Evolutionary conservation across 1,284 basidiomycete species (phyloP), one percentile per base, ranked within the genome.

Genomic region (Ustilago crameri): DNA sequence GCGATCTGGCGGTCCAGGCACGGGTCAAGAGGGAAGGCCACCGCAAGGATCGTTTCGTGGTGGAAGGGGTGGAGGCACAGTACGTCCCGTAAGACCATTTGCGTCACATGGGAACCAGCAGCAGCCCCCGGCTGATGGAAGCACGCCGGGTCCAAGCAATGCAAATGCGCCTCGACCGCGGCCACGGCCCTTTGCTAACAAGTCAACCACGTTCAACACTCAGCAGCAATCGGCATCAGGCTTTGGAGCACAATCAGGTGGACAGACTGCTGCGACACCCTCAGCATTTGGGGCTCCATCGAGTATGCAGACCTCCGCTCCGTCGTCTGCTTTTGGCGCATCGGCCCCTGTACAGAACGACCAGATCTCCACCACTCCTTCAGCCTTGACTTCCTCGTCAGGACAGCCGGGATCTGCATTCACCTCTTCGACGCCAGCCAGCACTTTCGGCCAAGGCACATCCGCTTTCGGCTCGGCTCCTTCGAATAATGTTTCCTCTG

Each of bases 161-260:
- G 41, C 41, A 7, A 35, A 52, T 18, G 43, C 49, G 7, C n/a
- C 64, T 34, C 58, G 65, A 49, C 54, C 60, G 22, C 51, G 65
- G 23, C 65, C 65, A 32, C 44, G 55, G 17, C 59, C 59, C 20
- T 68, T 68, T 32, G 54, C 59, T n/a, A 62, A 63, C 35, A 62
- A 58, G 32, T 68, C 59, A 9, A 62, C 59, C 23, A 67, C 64
- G 0, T 67, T 67, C 64, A 67, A 57, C 32, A 53, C 38, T 18
- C 56, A 51, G 27, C 26, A 42, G 23, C 45, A 20, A 15, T 5
- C 41, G 10, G 10, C 49, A 41, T 30, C 49, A 8, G 46, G 17
- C 8, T 40, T 49, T 14, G 50, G 14, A 17, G 17, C 23, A 26
- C 38, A 18, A 2, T 27, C 49, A 9, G 34, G 18, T 9, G 42